phyloP scores from a whole-genome alignment of 139 green algal species.

The Chlorella vulgaris region DNA sequence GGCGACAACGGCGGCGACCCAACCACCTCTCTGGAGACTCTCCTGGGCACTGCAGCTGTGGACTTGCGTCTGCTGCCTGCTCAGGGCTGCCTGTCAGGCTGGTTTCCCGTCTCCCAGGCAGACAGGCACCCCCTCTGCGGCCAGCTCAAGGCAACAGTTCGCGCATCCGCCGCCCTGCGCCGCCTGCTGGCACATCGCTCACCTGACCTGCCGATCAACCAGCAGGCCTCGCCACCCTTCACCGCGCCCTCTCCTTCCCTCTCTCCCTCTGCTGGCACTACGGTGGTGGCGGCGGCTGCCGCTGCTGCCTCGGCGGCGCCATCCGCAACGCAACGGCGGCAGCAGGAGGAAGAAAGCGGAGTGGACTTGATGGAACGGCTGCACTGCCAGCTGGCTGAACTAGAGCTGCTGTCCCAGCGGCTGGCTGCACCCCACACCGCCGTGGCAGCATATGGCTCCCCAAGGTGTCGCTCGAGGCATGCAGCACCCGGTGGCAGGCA shows the following conservation, averaged over 20 bases:
- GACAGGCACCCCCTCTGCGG: background rate
- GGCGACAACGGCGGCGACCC: no score
- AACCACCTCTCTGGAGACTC: background rate
- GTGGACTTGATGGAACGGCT: background rate
- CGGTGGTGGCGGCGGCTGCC: no score
- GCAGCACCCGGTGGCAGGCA: no score
- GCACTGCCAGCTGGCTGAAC: constrained; percentile 1
- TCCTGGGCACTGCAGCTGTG: background rate
- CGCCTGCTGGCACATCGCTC: background rate
- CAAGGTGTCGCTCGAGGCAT: no score
- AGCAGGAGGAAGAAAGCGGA: background rate
- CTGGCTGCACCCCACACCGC: background rate
- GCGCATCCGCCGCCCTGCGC: background rate
- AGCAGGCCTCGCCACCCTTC: background rate
- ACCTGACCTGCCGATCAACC: background rate
- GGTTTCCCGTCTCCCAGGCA: background rate
- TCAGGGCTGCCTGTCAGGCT: background rate
- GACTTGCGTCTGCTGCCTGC: background rate
- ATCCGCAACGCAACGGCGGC: background rate
- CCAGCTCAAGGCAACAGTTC: background rate
- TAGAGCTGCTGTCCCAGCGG: constrained; percentile 17
- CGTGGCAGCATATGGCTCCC: no score
- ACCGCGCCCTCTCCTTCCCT: no score
- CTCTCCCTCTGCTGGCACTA: no score
- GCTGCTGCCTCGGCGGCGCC: background rate